Percentiles rank a stretch among this genome's conserved stretches.
Evolutionary conservation across 345 rosid genomes (phyloP).

Genomic region (Acer campestre): DNA sequence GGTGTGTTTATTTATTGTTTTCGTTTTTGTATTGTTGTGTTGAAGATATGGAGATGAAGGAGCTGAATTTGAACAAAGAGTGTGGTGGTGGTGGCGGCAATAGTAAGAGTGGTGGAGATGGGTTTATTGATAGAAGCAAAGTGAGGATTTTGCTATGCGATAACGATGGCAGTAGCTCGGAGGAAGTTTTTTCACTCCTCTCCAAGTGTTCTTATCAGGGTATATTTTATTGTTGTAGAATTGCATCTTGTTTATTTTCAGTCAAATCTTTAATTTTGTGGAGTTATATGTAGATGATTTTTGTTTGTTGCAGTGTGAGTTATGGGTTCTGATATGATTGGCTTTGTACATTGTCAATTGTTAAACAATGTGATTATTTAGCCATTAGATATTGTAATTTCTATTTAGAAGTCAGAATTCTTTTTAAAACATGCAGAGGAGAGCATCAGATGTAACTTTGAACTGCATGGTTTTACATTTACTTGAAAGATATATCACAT

Average conservation of each 20-base stretch:
- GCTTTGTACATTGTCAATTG: background rate
- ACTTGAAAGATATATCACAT: background rate
- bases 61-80: conserved; percentile 64
- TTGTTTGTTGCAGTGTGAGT: background rate
- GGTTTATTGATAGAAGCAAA: conserved; percentile 92
- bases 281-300: background rate
- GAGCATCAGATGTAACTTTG: background rate
- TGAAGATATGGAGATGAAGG: conserved; percentile 48
- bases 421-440: background rate
- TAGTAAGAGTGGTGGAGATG: conserved; percentile 64
- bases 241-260: background rate
- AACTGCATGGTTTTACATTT: background rate
- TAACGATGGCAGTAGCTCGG: conserved; percentile 69
- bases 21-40: background rate
- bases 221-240: conserved; percentile 24
- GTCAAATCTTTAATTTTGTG: background rate
- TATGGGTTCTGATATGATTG: background rate
- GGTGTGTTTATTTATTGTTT: background rate
- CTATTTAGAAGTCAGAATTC: too few species aligned
- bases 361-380: background rate
- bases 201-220: conserved; percentile 94
- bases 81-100: conserved; percentile 29
- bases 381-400: background rate
- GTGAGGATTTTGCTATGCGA: conserved; percentile 97
- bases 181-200: conserved; percentile 79